Percentiles rank a stretch among this genome's conserved stretches.
These are phyloP conservation scores for Annulohypoxylon moriforme DNA, from an alignment of 495 filamentous ascomycete species.

Conservation along the genomic window DNA sequence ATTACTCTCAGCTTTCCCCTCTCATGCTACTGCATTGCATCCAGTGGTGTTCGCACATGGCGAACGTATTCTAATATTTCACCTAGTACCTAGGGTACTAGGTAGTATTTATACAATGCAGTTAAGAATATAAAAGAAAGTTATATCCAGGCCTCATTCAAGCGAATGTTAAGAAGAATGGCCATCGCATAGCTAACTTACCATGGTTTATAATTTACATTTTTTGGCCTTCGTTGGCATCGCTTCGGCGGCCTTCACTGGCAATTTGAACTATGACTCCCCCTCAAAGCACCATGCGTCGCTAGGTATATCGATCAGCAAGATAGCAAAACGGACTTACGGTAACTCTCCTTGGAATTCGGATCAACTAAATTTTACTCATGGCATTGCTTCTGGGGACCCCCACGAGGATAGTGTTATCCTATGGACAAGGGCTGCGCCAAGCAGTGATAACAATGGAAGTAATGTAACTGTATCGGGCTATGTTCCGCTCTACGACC, in stretches of 20 bases:
- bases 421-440: constrained; percentile 71
- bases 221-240: constrained; percentile 22
- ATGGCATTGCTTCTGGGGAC: constrained; percentile 72
- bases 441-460: constrained; percentile 60
- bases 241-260: constrained; percentile 47
- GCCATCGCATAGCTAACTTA: background rate
- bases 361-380: constrained; percentile 66
- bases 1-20: constrained; percentile 34
- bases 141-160: background rate
- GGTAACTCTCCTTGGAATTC: constrained; percentile 55
- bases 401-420: constrained; percentile 71
- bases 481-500: constrained; percentile 66
- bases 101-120: background rate
- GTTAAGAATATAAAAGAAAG: constrained; percentile 3
- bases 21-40: background rate
- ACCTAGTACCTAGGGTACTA: background rate
- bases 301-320: constrained; percentile 65
- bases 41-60: constrained; percentile 17
- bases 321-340: constrained; percentile 51
- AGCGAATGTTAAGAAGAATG: constrained; percentile 3
- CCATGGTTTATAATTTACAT: constrained; percentile 32
- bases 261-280: constrained; percentile 69
- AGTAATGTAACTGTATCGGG: constrained; percentile 66
- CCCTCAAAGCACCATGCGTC: constrained; percentile 68
- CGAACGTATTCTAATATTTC: constrained; percentile 10